These are phyloP conservation scores for Colletotrichum sidae DNA, from an alignment of 2,329 filamentous ascomycete species.

Conservation along the genomic window DNA sequence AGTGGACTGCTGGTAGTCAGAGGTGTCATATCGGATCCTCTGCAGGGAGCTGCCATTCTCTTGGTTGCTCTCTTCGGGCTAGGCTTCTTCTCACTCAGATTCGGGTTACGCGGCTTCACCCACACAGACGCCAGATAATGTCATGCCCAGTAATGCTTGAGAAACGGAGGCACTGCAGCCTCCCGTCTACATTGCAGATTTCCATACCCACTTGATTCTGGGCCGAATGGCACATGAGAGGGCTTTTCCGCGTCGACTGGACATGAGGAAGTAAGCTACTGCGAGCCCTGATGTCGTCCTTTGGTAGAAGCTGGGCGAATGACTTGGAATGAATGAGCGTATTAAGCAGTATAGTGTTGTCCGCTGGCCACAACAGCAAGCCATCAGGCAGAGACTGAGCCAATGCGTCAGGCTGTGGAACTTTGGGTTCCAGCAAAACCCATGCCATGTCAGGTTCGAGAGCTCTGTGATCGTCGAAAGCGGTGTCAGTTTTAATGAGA, in stretches of 20 bases:
- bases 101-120: constrained; percentile 40
- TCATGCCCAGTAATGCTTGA: constrained; percentile 5
- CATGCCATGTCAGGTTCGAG: constrained; percentile 21
- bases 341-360: not conserved
- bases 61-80: constrained; percentile 43
- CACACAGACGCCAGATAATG: constrained; percentile 18
- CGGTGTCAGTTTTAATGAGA: constrained; percentile 8
- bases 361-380: constrained; percentile 7
- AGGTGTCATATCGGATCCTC: constrained; percentile 43
- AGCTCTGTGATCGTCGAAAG: constrained; percentile 13
- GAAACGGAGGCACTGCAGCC: constrained; percentile 8
- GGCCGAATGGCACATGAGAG: too few species aligned
- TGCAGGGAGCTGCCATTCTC: constrained; percentile 44
- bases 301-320: too few species aligned
- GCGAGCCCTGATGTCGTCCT: not conserved
- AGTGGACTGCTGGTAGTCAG: constrained; percentile 44
- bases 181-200: not conserved
- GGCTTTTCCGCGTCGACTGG: too few species aligned
- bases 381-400: constrained; percentile 2
- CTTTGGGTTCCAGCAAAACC: constrained; percentile 18
- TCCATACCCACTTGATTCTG: too few species aligned
- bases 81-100: constrained; percentile 41
- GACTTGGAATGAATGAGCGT: too few species aligned
- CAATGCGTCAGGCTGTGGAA: constrained; percentile 20
- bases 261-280: not conserved